These are phyloP conservation scores for Funneliformis caledonium DNA, from an alignment of 371 early-diverging fungal species.

Conservation along the genomic window DNA sequence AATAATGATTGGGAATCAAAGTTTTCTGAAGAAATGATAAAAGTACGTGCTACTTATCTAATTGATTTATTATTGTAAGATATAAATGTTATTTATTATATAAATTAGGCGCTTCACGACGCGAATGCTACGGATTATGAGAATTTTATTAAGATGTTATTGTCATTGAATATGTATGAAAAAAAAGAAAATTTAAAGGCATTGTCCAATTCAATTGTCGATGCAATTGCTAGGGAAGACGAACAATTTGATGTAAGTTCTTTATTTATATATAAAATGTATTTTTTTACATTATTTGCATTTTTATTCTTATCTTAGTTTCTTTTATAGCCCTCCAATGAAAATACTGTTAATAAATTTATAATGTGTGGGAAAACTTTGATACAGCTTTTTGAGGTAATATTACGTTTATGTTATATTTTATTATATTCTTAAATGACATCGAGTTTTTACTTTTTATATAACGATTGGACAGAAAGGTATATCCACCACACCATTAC, in stretches of 20 bases:
- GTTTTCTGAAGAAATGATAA: constrained; percentile 31
- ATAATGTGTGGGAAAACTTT: constrained; percentile 29
- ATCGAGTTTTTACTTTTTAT: background rate
- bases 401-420: background rate
- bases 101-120: constrained; percentile 21
- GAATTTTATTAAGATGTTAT: constrained; percentile 26
- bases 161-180: constrained; percentile 15
- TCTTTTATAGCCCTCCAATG: background rate
- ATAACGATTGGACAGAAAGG: constrained; percentile 24
- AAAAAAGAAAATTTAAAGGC: constrained; percentile 20
- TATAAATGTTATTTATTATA: constrained; percentile 1
- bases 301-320: background rate
- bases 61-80: background rate
- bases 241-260: constrained; percentile 19
- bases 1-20: background rate
- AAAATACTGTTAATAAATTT: constrained; percentile 24
- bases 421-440: background rate
- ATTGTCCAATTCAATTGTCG: background rate
- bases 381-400: constrained; percentile 19
- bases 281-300: background rate
- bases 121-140: constrained; percentile 24
- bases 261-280: background rate
- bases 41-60: background rate
- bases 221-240: background rate
- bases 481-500: constrained; percentile 11